Conservation (phyloP, 1,284 basidiomycete genomes). For the Fomitopsis pinicola region DNA sequence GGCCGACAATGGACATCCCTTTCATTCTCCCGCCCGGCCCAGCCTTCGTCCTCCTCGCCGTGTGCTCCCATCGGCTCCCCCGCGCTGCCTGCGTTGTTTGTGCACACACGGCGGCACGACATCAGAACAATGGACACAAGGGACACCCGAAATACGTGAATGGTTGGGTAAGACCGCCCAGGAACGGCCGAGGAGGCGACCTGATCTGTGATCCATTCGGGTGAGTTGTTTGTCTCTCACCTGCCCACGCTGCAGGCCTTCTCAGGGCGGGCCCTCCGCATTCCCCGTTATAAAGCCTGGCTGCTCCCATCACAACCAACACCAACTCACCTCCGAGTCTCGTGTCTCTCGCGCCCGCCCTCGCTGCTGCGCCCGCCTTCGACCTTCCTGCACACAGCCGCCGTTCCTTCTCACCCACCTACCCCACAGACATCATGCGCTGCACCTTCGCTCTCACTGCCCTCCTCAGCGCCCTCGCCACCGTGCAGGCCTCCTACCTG, state of each 20-base stretch:
- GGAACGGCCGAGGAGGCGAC: background rate
- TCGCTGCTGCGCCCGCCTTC: constrained; percentile 10
- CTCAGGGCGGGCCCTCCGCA: background rate
- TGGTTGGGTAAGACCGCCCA: background rate
- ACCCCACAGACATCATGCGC: constrained; percentile 42
- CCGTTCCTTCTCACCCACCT: constrained; percentile 12
- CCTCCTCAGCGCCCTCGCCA: constrained; percentile 36
- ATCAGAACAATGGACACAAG: background rate
- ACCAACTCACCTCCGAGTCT: constrained; percentile 20
- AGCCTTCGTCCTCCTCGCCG: background rate
- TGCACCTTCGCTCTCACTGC: constrained; percentile 42
- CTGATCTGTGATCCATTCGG: background rate
- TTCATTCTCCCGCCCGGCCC: constrained; percentile 11
- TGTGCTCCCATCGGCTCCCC: background rate
- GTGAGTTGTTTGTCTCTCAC: background rate
- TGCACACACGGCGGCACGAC: background rate
- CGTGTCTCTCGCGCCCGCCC: constrained; percentile 7
- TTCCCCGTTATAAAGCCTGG: constrained; percentile 9
- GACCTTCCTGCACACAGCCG: constrained; percentile 16
- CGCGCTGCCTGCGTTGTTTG: background rate
- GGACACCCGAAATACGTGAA: background rate
- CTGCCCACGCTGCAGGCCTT: background rate
- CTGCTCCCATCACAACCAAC: background rate
- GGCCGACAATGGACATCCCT: constrained; percentile 21
- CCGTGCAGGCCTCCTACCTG: constrained; percentile 32